Conservation (phyloP, 306 rosid genomes). For the Prosopis cineraria region DNA sequence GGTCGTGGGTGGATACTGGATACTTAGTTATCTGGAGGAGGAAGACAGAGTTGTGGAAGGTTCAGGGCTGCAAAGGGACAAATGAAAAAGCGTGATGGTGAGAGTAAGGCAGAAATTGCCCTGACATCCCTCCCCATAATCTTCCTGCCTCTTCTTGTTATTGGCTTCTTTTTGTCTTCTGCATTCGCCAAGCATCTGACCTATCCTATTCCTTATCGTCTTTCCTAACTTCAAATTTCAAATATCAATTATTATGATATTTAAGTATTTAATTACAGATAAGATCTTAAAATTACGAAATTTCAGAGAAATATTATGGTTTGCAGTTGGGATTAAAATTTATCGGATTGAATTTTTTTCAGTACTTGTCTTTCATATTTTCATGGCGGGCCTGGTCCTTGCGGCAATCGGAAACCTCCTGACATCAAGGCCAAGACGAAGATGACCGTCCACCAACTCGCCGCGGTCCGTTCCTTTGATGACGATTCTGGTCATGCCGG, state of each 20-base stretch:
- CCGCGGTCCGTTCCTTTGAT: slow-evolving; percentile 39
- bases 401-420: slow-evolving; percentile 64
- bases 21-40: no score
- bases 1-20: no score
- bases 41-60: not conserved
- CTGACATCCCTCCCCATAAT: not conserved
- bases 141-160: not conserved
- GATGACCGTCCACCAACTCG: slow-evolving; percentile 26
- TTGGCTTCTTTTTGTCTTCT: not conserved
- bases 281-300: no score
- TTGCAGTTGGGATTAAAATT: no score
- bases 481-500: slow-evolving; percentile 53
- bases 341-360: no score
- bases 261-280: no score
- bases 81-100: not conserved
- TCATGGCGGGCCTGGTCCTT: slow-evolving; percentile 50
- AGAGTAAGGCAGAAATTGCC: no score
- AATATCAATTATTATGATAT: no score
- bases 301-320: no score
- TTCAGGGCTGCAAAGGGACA: not conserved
- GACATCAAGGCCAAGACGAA: slow-evolving; percentile 15
- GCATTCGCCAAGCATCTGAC: no score
- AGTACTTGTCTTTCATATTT: no score
- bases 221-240: not conserved
- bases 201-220: not conserved